Evolutionary conservation across 2,329 filamentous ascomycete genomes (phyloP), one percentile per base, ranked within the genome.

Genomic region (Elsinoe batatas): DNA sequence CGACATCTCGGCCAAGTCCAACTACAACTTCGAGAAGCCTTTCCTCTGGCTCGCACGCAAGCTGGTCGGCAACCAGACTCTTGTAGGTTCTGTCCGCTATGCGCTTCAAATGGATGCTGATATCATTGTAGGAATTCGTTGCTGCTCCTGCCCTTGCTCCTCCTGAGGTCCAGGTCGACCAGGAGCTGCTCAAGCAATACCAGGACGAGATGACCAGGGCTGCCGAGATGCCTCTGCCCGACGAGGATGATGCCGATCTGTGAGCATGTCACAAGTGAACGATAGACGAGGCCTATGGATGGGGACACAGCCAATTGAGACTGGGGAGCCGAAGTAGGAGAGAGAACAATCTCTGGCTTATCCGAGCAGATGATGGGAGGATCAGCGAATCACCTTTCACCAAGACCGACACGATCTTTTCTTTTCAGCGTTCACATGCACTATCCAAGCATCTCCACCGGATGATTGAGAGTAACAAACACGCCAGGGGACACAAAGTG

Each of bases 1-100:
- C 82, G 93, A 97, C 68, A 97, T 97, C 74, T 96, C 90, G 40
- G 93, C 93, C 76, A 98, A 97, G 82, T 96, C 91, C 71, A 97
- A 97, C 83, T 97, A 98, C 80, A 97, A 97, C 85, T 97, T 97
- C 76, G 91, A 97, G 85, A 98, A 97, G 84, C 91, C 91, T 62
- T 97, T 98, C 88, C 86, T 97, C 68, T 97, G 93, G 93, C 86
- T 98, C 68, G 91, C 91, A 66, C 85, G 93, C 75, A 98, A 98
- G 85, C 85, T 98, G 58, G 91, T 95, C 67, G 93, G 91, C 75
- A 97, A 97, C 82, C 80, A 88, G 68, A 74, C 77, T 69, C 76
- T 95, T 72, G 88, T 93, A 77, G 66, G 85, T 76, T 12, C 46
- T 36, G 26, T 20, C 2, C 47, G 40, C 32, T 3, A 36, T n/a